phyloP scores from a whole-genome alignment of 2,329 filamentous ascomycete species.

The Colletotrichum musae region DNA sequence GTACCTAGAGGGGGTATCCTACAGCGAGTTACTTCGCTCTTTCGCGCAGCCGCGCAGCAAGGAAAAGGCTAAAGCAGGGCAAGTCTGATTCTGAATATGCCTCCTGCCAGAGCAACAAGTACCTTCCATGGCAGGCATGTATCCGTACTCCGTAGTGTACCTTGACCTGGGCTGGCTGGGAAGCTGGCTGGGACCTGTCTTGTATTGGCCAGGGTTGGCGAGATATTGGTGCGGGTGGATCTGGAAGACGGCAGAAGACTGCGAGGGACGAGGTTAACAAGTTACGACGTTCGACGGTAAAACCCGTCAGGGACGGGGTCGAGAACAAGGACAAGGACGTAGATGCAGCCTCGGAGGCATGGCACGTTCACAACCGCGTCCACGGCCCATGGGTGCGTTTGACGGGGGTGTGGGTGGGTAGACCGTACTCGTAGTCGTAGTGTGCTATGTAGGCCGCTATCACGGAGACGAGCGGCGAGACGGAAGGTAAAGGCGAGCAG shows the following conservation, averaged over 20 bases:
- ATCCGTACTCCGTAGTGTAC: background rate
- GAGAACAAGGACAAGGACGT: background rate
- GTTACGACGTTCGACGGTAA: too few species aligned
- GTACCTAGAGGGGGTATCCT: background rate
- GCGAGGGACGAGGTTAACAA: background rate
- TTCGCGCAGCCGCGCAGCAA: too few species aligned
- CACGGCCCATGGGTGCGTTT: conserved; percentile 23
- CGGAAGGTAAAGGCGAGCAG: too few species aligned
- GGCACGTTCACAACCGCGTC: background rate
- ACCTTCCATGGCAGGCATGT: background rate
- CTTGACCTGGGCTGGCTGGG: background rate
- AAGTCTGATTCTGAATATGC: too few species aligned
- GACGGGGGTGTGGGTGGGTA: background rate
- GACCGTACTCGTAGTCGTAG: too few species aligned
- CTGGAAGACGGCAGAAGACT: conserved; percentile 28
- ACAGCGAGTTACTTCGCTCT: too few species aligned
- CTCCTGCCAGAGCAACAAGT: too few species aligned
- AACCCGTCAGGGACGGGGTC: background rate
- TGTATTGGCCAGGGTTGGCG: conserved; percentile 35
- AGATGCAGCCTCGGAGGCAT: conserved; percentile 1
- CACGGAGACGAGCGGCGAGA: too few species aligned
- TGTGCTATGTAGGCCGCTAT: too few species aligned
- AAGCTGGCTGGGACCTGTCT: conserved; percentile 1
- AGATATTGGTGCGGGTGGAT: conserved; percentile 37
- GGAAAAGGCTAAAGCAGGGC: too few species aligned